phyloP scores from a whole-genome alignment of 2,329 filamentous ascomycete species.

The Clarireedia homoeocarpa region DNA sequence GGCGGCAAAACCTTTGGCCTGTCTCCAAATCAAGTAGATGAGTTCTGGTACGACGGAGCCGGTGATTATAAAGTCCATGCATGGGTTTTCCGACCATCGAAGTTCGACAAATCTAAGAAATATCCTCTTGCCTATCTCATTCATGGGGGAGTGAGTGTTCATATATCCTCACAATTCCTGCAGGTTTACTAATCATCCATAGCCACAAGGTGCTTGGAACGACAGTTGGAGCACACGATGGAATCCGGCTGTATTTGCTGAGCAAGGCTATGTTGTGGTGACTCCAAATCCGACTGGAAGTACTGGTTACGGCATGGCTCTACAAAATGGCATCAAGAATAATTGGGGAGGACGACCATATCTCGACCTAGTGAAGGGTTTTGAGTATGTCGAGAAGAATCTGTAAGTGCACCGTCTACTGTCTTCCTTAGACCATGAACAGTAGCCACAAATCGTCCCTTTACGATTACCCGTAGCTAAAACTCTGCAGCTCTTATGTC shows the following conservation, averaged over 20 bases:
- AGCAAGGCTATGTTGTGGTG: conserved; percentile 79
- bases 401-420: conserved; percentile 32
- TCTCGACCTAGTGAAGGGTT: conserved; percentile 69
- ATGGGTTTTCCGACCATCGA: conserved; percentile 58
- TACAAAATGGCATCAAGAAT: conserved; percentile 67
- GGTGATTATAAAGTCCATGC: conserved; percentile 52
- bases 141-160: conserved; percentile 54
- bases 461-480: neutral
- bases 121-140: conserved; percentile 76
- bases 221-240: conserved; percentile 56
- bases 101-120: conserved; percentile 60
- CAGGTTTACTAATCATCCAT: neutral
- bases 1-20: conserved; percentile 61
- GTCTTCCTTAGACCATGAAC: neutral
- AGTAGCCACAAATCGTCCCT: too few species aligned
- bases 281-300: conserved; percentile 77
- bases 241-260: conserved; percentile 81
- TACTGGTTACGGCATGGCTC: conserved; percentile 72
- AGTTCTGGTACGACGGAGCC: conserved; percentile 63
- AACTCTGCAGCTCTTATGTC: conserved; percentile 39
- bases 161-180: too few species aligned
- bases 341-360: conserved; percentile 86
- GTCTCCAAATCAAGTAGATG: conserved; percentile 52
- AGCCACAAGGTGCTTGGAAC: conserved; percentile 30
- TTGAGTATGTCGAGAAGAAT: conserved; percentile 62